Evolutionary conservation across 768 basidiomycete species (phyloP), one percentile per base, ranked within the genome.

Genomic region (Kwoniella shandongensis): DNA sequence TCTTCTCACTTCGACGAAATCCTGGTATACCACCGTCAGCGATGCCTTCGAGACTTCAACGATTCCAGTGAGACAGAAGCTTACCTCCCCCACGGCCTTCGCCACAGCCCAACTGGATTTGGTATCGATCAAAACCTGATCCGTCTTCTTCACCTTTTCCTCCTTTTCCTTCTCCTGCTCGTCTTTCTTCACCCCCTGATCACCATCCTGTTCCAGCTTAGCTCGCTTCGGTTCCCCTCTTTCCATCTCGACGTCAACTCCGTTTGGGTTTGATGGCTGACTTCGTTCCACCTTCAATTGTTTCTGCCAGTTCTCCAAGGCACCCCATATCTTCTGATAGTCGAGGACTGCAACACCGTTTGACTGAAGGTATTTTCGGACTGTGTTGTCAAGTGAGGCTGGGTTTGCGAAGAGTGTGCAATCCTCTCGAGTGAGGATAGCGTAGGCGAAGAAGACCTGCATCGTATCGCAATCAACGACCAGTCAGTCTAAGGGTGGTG

Each of bases 381-480:
- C 79, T 23, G 81, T 79, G 22, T 81, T 78, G 13, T 79, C 77
- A 26, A 84, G 61, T 52, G 84, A 83, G 0, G 69, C 63, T 20
- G 78, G 69, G 49, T 91, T 79, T 52, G 91, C 78, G 77, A 92
- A 98, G 2, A 98, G 78, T 4, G 81, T 77, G 8, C 84, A 84
- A 3, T 79, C 80, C 48, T 78, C 60, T 81, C 79, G 36, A 57
- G 76, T 87, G 35, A 98, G 79, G 29, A 91, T 81, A 1, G 91
- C 88, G 72, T 93, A 96, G 0, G 90, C 84, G 70, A 96, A 97
- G 81, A 96, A 94, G 17, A 96, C 90, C 74, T 87, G 47, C 27
- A n/a, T n/a, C 5, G 10, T 26, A 22, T 6, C 6, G 6, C 6
- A 30, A 27, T 6, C 8, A 1, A 29, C 20, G 12, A 6, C 27